Percentiles rank a stretch among this genome's conserved stretches.
These are phyloP conservation scores for Trifolium subterraneum DNA, from an alignment of 306 rosid genomes.

Conservation along the genomic window DNA sequence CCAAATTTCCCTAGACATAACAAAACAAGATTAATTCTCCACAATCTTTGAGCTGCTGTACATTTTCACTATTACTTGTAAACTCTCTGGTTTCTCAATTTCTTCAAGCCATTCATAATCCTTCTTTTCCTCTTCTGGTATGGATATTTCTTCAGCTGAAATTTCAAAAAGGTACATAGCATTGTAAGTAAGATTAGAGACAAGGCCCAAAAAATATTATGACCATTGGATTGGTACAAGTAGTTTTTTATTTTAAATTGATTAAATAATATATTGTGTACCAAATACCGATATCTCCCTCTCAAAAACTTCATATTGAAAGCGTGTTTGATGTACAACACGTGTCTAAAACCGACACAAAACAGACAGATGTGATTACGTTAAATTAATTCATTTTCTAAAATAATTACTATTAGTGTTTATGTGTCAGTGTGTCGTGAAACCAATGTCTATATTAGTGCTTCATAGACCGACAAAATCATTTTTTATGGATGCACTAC, in stretches of 20 bases:
- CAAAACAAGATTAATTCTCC: conserved; percentile 42
- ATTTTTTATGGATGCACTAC: not conserved
- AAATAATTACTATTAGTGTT: not conserved
- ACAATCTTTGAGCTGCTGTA: conserved; percentile 71
- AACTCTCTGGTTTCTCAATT: conserved; percentile 64
- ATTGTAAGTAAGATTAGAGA: not conserved
- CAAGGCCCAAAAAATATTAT: not conserved
- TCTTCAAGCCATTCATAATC: conserved; percentile 83
- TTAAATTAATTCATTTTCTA: not conserved
- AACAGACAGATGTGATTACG: not conserved
- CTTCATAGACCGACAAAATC: not conserved
- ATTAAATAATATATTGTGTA: not conserved
- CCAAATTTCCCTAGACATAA: conserved; percentile 11
- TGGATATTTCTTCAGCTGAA: conserved; percentile 55
- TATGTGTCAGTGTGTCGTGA: not conserved
- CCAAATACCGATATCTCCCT: not conserved
- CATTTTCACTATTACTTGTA: conserved; percentile 56
- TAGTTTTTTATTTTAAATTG: no score
- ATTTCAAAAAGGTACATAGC: not conserved
- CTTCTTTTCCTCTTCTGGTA: conserved; percentile 65
- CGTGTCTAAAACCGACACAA: not conserved
- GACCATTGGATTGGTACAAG: no score
- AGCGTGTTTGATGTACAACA: not conserved
- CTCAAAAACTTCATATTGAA: not conserved
- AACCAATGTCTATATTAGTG: not conserved